Percentiles rank a stretch among this genome's conserved stretches.
Evolutionary conservation across 495 filamentous ascomycete genomes (phyloP).

Genomic region (Xylaria intraflava): DNA sequence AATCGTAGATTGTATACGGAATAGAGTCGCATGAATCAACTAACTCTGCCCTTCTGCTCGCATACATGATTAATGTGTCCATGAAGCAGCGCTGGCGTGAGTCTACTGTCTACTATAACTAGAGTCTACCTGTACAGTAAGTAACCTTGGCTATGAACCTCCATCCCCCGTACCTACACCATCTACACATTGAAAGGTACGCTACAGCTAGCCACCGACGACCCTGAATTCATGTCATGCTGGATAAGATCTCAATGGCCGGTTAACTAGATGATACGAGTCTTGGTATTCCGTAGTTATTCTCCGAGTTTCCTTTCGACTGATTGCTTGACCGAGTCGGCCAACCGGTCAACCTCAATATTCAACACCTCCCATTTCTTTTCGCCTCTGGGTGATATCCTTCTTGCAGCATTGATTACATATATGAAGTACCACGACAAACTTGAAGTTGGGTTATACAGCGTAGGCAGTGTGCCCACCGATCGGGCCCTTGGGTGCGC

Average conservation of each 20-base stretch:
- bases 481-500: neutral
- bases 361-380: neutral
- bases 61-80: too few species aligned
- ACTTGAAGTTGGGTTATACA: constrained; percentile 1
- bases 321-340: neutral
- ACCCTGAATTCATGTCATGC: constrained; percentile 2
- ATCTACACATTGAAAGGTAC: too few species aligned
- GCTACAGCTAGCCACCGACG: constrained; percentile 5
- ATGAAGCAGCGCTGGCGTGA: too few species aligned
- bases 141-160: neutral
- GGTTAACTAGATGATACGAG: constrained; percentile 1
- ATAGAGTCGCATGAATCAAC: neutral
- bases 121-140: neutral
- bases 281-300: neutral
- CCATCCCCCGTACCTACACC: neutral
- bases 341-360: neutral
- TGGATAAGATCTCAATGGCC: constrained; percentile 4
- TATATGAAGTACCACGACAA: neutral
- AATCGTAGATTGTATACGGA: neutral
- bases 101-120: too few species aligned
- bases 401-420: neutral
- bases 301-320: neutral
- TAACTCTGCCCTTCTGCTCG: too few species aligned
- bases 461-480: neutral
- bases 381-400: neutral